Conservation (phyloP, 2,329 filamentous ascomycete genomes). For the Dendryphion nanum region DNA sequence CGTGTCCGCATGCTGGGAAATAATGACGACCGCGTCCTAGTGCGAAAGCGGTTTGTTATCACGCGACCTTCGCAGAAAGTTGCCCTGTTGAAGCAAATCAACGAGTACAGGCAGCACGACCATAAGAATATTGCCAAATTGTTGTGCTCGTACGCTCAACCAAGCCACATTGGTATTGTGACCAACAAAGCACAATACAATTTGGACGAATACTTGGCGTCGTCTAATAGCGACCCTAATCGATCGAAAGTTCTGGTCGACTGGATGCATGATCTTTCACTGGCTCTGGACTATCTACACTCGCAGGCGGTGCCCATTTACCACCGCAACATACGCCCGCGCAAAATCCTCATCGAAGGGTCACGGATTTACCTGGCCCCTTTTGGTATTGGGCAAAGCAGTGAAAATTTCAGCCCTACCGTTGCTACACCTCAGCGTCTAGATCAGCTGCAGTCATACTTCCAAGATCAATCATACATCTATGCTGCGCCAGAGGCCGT, state of each 20-base stretch:
- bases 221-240: slow-evolving; percentile 26
- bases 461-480: slow-evolving; percentile 36
- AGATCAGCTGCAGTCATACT: slow-evolving; percentile 30
- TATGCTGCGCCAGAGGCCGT: slow-evolving; percentile 41
- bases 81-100: slow-evolving; percentile 36
- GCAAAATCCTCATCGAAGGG: slow-evolving; percentile 40
- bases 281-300: slow-evolving; percentile 40
- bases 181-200: slow-evolving; percentile 33
- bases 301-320: slow-evolving; percentile 24
- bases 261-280: slow-evolving; percentile 42
- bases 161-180: slow-evolving; percentile 36
- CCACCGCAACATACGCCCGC: slow-evolving; percentile 39
- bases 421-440: slow-evolving; percentile 24
- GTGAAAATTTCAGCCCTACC: slow-evolving; percentile 28
- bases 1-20: slow-evolving; percentile 34
- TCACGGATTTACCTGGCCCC: slow-evolving; percentile 34
- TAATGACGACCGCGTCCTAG: slow-evolving; percentile 31
- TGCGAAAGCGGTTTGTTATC: slow-evolving; percentile 38
- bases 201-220: slow-evolving; percentile 38
- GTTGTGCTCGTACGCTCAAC: slow-evolving; percentile 39
- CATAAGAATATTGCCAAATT: slow-evolving; percentile 40
- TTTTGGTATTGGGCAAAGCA: slow-evolving; percentile 35
- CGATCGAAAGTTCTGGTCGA: slow-evolving; percentile 36
- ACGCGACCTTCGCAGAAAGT: slow-evolving; percentile 36
- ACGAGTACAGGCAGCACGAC: slow-evolving; percentile 37